Evolutionary conservation across 768 basidiomycete species (phyloP).

Genomic region (Candolleomyces eurysporus): DNA sequence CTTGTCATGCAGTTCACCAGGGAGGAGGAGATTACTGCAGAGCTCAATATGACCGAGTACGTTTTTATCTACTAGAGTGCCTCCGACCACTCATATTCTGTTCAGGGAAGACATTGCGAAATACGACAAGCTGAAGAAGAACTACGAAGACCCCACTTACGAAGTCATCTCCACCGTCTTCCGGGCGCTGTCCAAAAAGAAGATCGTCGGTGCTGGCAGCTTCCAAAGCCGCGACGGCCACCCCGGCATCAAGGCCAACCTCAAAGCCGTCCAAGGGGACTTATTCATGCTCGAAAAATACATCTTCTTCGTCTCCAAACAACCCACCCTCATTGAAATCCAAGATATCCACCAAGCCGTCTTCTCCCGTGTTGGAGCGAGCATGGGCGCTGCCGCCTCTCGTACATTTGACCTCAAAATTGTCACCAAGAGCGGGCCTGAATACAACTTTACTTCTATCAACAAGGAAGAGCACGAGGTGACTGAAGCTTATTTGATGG

Average conservation of each 20-base stretch:
- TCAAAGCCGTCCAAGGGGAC: constrained; percentile 96
- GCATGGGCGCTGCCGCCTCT: constrained; percentile 76
- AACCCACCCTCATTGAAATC: constrained; percentile 87
- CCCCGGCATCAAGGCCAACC: constrained; percentile 94
- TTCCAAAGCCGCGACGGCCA: constrained; percentile 91
- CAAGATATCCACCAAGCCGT: constrained; percentile 86
- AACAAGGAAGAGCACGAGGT: constrained; percentile 93
- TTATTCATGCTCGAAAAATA: constrained; percentile 98
- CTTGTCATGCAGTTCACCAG: constrained; percentile 97
- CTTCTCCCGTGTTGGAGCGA: constrained; percentile 91
- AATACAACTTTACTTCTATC: constrained; percentile 89
- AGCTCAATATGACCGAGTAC: constrained; percentile 89
- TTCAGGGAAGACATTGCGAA: constrained; percentile 71
- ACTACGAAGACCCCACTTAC: constrained; percentile 93
- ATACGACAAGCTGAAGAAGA: constrained; percentile 84
- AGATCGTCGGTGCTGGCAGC: constrained; percentile 82
- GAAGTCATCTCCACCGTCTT: constrained; percentile 94
- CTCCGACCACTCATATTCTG: not conserved
- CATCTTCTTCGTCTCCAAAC: constrained; percentile 96
- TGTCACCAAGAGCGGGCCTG: constrained; percentile 78
- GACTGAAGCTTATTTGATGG: constrained; percentile 80
- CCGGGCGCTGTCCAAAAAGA: constrained; percentile 86
- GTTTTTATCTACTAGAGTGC: constrained; percentile 25
- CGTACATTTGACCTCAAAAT: constrained; percentile 95
- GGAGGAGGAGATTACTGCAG: constrained; percentile 95